Base-by-base conservation (phyloP, 176 grass and related monocot species). In the Avena eriantha region DNA sequence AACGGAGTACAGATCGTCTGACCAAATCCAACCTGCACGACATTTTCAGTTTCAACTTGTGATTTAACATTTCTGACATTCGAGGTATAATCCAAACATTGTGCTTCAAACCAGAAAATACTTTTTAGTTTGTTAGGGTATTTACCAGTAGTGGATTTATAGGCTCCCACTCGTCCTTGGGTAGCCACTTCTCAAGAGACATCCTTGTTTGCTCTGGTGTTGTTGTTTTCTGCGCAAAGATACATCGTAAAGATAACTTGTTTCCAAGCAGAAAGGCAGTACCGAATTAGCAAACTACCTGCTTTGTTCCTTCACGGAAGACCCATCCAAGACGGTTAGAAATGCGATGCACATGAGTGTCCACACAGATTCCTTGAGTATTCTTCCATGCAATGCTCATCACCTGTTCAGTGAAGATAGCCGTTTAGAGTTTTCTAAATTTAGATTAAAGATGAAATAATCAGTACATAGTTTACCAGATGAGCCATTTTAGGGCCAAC, bases 271-370 rank as follows among this genome's bases (percentile, higher is more conserved):
- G 15, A 76, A 53, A 76, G 24, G 9, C 8, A 53, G 39, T 2
- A 47, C 0, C 17, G 18, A 48, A 53, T 23, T 23, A 56, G 22
- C 56, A 87, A 64, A 85, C 16, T 87, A 98, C 96, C 96, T 95
- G 86, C 65, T 69, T 94, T 53, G 93, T 95, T 81, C 91, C 96
- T 61, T 71, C 77, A 51, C 89, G 86, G 17, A 92, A 95, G 53
- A 95, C 96, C 96, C 96, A 98, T 74, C 93, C 92, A 49, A 98
- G 92, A 8, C 96, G 96, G 64, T 98, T 98, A 84, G 91, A 95
- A 79, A 98, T 98, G 68, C 96, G 93, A 94, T 98, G 96, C 46
- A 98, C 96, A 81, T 98, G 96, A 66, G 96, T 98, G 90, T 98
- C 96, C 17, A 98, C 93, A n/a, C 96, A 98, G 43, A 98, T 95